A percentile compares a stretch with the other conserved stretches of the same genome.
Evolutionary conservation across 805 yeast genomes (phyloP).

Genomic region (Candida palmyrensis): DNA sequence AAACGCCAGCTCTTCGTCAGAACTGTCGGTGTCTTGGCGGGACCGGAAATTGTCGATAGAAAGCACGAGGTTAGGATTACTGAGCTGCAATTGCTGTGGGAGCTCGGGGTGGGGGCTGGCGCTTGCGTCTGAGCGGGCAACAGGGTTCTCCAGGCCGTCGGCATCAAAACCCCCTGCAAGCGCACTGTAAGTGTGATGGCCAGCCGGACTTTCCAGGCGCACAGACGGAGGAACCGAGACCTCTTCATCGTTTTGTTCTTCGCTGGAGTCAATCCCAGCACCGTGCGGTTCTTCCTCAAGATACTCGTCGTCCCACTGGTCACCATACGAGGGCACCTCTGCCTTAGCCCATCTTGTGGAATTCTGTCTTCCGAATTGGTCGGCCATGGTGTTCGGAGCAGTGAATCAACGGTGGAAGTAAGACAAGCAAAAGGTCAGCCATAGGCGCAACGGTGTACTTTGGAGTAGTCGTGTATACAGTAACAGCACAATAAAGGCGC

Average conservation of each 20-base stretch:
- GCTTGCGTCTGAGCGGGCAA: too few relatives aligned
- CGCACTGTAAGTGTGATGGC: background rate
- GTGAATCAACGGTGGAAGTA: too few relatives aligned
- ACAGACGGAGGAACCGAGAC: background rate
- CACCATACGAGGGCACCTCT: slow-evolving; percentile 37
- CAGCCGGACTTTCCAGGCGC: background rate
- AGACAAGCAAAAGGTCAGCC: too few relatives aligned
- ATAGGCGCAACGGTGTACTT: too few relatives aligned
- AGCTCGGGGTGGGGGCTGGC: background rate
- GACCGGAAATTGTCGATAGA: slow-evolving; percentile 26
- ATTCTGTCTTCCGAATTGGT: slow-evolving; percentile 37
- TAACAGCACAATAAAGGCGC: too few relatives aligned
- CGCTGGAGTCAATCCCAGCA: too few relatives aligned
- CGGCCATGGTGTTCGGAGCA: too few relatives aligned
- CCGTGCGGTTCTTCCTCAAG: slow-evolving; percentile 19
- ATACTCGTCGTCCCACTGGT: slow-evolving; percentile 37
- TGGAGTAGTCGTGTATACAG: too few relatives aligned
- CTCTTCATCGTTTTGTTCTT: slow-evolving; percentile 1
- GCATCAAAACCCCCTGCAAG: background rate
- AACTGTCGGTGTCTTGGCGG: slow-evolving; percentile 7
- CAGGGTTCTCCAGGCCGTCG: too few relatives aligned
- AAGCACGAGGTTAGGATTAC: slow-evolving; percentile 19
- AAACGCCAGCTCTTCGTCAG: slow-evolving; percentile 14
- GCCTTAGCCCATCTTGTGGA: slow-evolving; percentile 42
- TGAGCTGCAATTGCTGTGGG: background rate